Percentiles rank a stretch among this genome's conserved stretches.
Conservation (phyloP, 1,284 basidiomycete species). For the Trichosporon ovoides region DNA sequence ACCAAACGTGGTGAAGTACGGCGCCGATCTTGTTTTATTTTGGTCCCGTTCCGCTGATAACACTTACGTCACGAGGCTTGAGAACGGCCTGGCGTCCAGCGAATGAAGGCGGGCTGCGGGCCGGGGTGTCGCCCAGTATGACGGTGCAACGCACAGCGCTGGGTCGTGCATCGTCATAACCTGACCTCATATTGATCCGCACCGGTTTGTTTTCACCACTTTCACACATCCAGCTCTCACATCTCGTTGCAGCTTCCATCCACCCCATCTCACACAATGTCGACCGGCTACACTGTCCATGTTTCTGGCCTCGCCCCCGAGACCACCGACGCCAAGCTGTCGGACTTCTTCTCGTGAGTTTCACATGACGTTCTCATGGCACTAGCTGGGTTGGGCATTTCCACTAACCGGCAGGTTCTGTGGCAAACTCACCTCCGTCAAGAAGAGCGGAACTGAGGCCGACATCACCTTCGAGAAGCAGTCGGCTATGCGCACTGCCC, state of each 20-base stretch:
- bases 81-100: too few relatives aligned
- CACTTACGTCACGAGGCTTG: too few relatives aligned
- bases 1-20: too few relatives aligned
- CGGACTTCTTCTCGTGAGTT: conserved; percentile 45
- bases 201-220: background rate
- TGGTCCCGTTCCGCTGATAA: too few relatives aligned
- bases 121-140: background rate
- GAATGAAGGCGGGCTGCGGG: conserved; percentile 1
- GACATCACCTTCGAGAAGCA: conserved; percentile 50
- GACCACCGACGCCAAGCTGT: conserved; percentile 48
- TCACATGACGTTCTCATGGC: background rate
- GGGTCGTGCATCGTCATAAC: conserved; percentile 7
- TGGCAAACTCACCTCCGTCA: conserved; percentile 45
- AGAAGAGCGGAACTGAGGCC: conserved; percentile 45
- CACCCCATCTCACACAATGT: conserved; percentile 15
- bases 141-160: background rate
- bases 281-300: conserved; percentile 41
- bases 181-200: background rate
- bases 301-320: conserved; percentile 48
- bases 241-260: background rate
- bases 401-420: conserved; percentile 32
- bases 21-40: too few relatives aligned
- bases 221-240: background rate
- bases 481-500: conserved; percentile 48
- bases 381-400: background rate